Base-by-base conservation (phyloP, 148 eudicot species). In the Diospyros kaki region DNA sequence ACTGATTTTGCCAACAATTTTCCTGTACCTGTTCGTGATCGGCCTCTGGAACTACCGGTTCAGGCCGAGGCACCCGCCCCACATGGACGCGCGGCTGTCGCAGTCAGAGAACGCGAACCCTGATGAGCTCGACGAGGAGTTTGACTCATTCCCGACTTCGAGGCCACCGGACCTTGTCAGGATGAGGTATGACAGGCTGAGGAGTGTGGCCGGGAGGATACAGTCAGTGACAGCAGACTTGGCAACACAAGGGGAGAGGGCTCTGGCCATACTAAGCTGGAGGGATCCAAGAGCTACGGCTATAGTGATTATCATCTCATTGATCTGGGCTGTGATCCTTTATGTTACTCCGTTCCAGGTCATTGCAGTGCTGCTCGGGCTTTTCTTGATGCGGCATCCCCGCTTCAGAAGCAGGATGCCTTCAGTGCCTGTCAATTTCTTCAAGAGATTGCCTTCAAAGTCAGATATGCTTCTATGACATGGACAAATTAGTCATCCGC, bases 261-360 rank as follows among this genome's bases (percentile, higher is more conserved):
- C 90, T 40, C 87, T 90, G 44, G 84, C 92, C 1, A 79, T 94
- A 75, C 83, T 94, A 42, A 83, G 92, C 83, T 94, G 98, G 98
- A 80, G 98, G 79, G 98, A 94, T 71, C 93, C 98, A 1, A 85
- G 98, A 71, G 97, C 96, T 0, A 94, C 98, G 0, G 96, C 97
- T 2, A 90, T 92, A 4, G 79, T 92, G 78, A 90, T 94, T 45
- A 85, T 94, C 69, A 73, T 94, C 61, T 76, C 97, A 4, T 74
- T 94, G 81, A 66, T 90, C 45, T 84, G 76, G 76, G 98, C 98
- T 10, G 86, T 94, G 38, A 41, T 94, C 72, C 85, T 94, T 42
- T 94, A 94, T 62, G 93, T 94, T 10, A 92, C 97, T 40, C 98
- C 98, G 1, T 92, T 94, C 59, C 98, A 94, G 84, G 83, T 89